These are phyloP conservation scores for Eimeria necatrix DNA, from an alignment of 169 alveolate species.

Conservation along the genomic window DNA sequence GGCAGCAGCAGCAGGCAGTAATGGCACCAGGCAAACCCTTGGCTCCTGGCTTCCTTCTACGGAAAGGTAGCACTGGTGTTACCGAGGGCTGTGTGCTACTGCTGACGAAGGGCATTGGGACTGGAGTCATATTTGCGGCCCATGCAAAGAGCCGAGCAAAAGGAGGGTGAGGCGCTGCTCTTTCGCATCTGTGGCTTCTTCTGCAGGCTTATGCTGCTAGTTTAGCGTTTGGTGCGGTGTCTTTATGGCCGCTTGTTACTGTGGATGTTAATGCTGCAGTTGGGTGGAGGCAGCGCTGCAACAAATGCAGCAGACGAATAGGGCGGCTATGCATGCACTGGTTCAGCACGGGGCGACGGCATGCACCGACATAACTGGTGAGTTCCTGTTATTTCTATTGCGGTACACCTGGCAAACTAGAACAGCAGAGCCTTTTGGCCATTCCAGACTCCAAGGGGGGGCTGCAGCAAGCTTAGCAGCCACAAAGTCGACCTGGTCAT, in stretches of 20 bases:
- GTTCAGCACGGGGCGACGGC: slow-evolving; percentile 72
- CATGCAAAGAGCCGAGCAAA: slow-evolving; percentile 54
- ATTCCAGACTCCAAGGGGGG: background rate
- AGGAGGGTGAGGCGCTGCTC: slow-evolving; percentile 61
- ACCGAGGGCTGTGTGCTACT: slow-evolving; percentile 55
- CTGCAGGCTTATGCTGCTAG: background rate
- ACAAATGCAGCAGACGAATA: slow-evolving; percentile 67
- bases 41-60: slow-evolving; percentile 13
- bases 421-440: background rate
- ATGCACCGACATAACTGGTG: slow-evolving; percentile 80
- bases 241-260: background rate
- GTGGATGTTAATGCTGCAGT: slow-evolving; percentile 31
- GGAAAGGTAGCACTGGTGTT: slow-evolving; percentile 66
- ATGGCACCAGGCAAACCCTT: background rate
- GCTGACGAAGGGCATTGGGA: slow-evolving; percentile 77
- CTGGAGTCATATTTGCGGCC: slow-evolving; percentile 62
- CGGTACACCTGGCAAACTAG: background rate
- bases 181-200: background rate
- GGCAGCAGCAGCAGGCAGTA: slow-evolving; percentile 1
- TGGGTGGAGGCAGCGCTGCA: slow-evolving; percentile 76
- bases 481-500: background rate
- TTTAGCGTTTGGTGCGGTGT: background rate
- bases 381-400: background rate
- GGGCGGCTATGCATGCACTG: slow-evolving; percentile 55
- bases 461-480: background rate